Base-by-base conservation (phyloP, 1,284 basidiomycete species). In the Violaceomyces palustris region DNA sequence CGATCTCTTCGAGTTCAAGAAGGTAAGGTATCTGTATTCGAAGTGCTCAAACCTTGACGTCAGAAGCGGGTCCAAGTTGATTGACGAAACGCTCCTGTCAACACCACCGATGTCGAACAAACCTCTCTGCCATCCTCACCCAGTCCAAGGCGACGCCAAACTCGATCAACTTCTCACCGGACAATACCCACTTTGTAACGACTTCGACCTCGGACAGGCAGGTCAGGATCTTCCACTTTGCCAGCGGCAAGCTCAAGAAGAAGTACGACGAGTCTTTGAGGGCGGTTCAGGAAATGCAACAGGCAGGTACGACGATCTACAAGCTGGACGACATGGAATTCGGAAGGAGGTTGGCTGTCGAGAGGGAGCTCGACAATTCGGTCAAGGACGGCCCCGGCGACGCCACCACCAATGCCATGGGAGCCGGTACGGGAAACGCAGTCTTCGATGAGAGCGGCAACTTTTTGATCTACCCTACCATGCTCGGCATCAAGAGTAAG, bases 281-380 rank as follows among this genome's bases (percentile, higher is more conserved):
- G 4, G 91, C 93, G 0, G 85, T 91, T 25, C 87, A 92, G 67
- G 91, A 97, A 73, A 96, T 97, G 91, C 74, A 75, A 44, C 71
- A 74, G 43, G 74, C 69, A 3, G 89, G 88, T 1, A 92, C 89
- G 6, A 84, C 88, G 17, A 81, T 89, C 15, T 88, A 86, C 75
- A 86, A 84, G 68, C 83, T 98, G 9, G 94, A 99, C 55, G 91
- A 97, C 74, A 99, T 99, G 93, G 94, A 99, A 73, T 97, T 99
- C 69, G 93, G 94, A n/a, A 79, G 94, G 45, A 80, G 94, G 9
- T 78, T 98, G 36, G 94, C 94, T 1, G 78, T 85, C 12, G 94
- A 99, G 74, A 80, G 88, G 50, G 93, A 98, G 67, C 75, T 99
- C 35, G 89, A 96, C 71, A 79, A 85, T 29, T 82, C 84, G 28